Percentiles rank a stretch among this genome's conserved stretches.
Conservation (phyloP, 2,329 filamentous ascomycete species). For the Ophiostoma triangulosporum region DNA sequence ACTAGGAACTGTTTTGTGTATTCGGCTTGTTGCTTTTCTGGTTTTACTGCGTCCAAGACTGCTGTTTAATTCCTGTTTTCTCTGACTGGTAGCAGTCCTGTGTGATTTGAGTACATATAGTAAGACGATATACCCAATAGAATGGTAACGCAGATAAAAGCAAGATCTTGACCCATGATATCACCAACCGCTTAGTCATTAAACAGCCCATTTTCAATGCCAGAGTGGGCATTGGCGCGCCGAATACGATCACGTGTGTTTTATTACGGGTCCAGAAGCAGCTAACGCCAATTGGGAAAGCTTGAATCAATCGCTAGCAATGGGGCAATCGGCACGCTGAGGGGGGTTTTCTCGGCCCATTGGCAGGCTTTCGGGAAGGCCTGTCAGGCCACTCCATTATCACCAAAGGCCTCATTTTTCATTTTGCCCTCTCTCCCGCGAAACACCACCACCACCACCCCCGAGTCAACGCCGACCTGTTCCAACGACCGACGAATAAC, state of each 20-base stretch:
- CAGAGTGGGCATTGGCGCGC: slow-evolving; percentile 7
- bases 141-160: too few relatives aligned
- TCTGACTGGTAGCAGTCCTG: too few relatives aligned
- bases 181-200: not conserved
- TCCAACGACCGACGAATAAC: not conserved
- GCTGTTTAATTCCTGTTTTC: too few relatives aligned
- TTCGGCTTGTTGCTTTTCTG: not conserved
- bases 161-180: too few relatives aligned
- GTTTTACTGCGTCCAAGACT: too few relatives aligned
- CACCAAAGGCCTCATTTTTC: slow-evolving; percentile 13
- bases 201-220: slow-evolving; percentile 3
- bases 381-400: slow-evolving; percentile 15
- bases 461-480: slow-evolving; percentile 2
- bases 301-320: slow-evolving; percentile 3
- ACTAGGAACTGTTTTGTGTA: not conserved
- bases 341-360: slow-evolving; percentile 13
- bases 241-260: not conserved
- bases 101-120: too few relatives aligned
- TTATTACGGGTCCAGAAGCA: not conserved
- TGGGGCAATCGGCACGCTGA: not conserved
- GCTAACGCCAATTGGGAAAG: slow-evolving; percentile 11
- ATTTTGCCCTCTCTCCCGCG: not conserved
- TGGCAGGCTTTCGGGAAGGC: slow-evolving; percentile 3
- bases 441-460: slow-evolving; percentile 2
- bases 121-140: too few relatives aligned